A percentile compares a stretch with the other conserved stretches of the same genome.
Conservation (phyloP, 345 rosid genomes). For the Pelargonium nanum region DNA sequence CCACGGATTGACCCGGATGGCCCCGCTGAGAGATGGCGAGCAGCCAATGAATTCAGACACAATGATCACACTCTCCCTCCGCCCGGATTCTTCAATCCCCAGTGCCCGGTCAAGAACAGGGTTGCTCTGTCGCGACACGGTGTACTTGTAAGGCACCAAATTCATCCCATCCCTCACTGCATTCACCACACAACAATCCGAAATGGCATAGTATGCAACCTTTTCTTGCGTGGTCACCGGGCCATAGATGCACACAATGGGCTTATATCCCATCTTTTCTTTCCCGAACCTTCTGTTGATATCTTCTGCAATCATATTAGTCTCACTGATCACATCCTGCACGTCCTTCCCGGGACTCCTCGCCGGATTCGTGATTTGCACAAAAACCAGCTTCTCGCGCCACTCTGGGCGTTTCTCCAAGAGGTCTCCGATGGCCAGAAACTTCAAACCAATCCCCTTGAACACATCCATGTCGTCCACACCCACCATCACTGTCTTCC, state of each 20-base stretch:
- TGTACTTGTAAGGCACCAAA: conserved; percentile 70
- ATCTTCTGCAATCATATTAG: conserved; percentile 26
- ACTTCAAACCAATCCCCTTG: conserved; percentile 67
- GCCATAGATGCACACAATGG: conserved; percentile 44
- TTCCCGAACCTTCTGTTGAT: conserved; percentile 42
- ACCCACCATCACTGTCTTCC: conserved; percentile 48
- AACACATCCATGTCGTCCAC: conserved; percentile 79
- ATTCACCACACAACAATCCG: conserved; percentile 71
- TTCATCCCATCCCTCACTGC: conserved; percentile 90
- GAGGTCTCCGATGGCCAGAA: conserved; percentile 55
- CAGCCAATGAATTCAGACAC: conserved; percentile 89
- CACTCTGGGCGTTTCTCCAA: conserved; percentile 32
- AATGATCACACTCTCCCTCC: conserved; percentile 51
- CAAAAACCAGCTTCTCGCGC: conserved; percentile 50
- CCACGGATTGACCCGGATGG: conserved; percentile 85
- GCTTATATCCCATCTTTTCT: conserved; percentile 37
- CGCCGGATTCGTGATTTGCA: conserved; percentile 75
- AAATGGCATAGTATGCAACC: conserved; percentile 51
- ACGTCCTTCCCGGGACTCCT: conserved; percentile 71
- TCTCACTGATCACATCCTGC: conserved; percentile 44
- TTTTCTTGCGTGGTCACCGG: conserved; percentile 54
- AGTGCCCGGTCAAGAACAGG: conserved; percentile 44
- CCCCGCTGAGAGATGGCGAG: conserved; percentile 84
- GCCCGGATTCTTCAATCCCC: conserved; percentile 24
- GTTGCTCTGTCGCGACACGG: conserved; percentile 64